These are phyloP conservation scores for Haberlea rhodopensis DNA, from an alignment of 257 asterid species.

Conservation along the genomic window DNA sequence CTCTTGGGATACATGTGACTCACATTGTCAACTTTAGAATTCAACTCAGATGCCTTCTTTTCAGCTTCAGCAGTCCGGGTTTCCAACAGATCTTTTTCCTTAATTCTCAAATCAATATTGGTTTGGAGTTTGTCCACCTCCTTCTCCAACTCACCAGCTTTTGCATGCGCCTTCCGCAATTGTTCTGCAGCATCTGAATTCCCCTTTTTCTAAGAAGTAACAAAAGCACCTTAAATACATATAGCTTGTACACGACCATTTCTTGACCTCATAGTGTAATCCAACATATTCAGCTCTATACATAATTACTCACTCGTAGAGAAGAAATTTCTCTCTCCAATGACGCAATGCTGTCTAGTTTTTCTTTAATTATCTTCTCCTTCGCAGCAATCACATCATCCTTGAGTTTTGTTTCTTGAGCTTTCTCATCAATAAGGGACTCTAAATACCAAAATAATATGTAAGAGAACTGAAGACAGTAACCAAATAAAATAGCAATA, in stretches of 20 bases:
- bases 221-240: conserved; percentile 10
- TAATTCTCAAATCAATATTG: conserved; percentile 45
- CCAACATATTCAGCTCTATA: neutral
- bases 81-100: conserved; percentile 55
- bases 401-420: conserved; percentile 57
- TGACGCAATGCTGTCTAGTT: conserved; percentile 49
- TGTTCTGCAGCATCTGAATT: conserved; percentile 56
- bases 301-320: conserved; percentile 55
- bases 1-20: conserved; percentile 28
- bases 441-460: conserved; percentile 41
- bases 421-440: conserved; percentile 59
- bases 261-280: conserved; percentile 8
- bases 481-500: neutral
- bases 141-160: conserved; percentile 42
- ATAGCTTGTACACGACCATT: neutral
- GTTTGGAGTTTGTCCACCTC: conserved; percentile 41
- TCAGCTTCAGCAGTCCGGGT: conserved; percentile 56
- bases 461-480: conserved; percentile 13
- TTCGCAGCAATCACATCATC: conserved; percentile 59
- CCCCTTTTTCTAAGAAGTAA: conserved; percentile 49
- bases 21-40: conserved; percentile 53
- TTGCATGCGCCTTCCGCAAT: conserved; percentile 69
- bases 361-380: conserved; percentile 64
- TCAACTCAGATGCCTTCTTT: conserved; percentile 50
- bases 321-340: conserved; percentile 70